Evolutionary conservation across 1,284 basidiomycete genomes (phyloP), one percentile per base, ranked within the genome.

Genomic region (Cryptococcus neoformans): DNA sequence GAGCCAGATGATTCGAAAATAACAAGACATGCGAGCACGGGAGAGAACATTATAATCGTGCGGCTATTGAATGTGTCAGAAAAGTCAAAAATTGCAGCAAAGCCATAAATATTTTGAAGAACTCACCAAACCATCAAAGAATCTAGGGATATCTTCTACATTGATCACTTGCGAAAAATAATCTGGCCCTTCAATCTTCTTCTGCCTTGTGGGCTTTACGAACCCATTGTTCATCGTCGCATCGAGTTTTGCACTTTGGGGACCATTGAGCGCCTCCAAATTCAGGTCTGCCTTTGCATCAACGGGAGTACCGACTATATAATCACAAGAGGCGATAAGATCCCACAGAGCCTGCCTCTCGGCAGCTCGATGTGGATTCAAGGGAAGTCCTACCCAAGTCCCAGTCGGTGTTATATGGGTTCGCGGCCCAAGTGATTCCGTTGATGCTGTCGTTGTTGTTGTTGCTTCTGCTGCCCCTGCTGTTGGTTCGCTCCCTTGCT

Each of bases 31-130:
- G 37, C 49, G 49, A 14, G 47, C 47, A 14, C 47, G 47, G 12
- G 49, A 51, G 36, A 51, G 49, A 17, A 39, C 34, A 34, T 51
- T 51, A 34, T 51, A 51, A 36, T 51, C 49, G 39, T 51, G 49
- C 28, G 49, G 49, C 49, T 51, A 37, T 21, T 28, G 9, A 12
- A 47, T 35, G 42, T 47, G 34, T 50, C 37, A 50, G 49, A 4
- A 16, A 9, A 16, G 17, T 16, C 11, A 47, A 16, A 14, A 14
- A n/a, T 47, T 11, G 21, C 12, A 47, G 45, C 17, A 2, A 40
- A 6, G 14, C 35, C 34, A 17, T 36, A n/a, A 28, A 44, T 11
- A 21, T 8, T n/a, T 14, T 8, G 21, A 44, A 12, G 8, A 16
- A 49, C 39, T 4, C 39, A 51, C 49, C 49, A 51, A 17, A 40